Percentiles rank a stretch among this genome's conserved stretches.
phyloP scores from a whole-genome alignment of 164 flowering plant species.

The Echeveria elegans region DNA sequence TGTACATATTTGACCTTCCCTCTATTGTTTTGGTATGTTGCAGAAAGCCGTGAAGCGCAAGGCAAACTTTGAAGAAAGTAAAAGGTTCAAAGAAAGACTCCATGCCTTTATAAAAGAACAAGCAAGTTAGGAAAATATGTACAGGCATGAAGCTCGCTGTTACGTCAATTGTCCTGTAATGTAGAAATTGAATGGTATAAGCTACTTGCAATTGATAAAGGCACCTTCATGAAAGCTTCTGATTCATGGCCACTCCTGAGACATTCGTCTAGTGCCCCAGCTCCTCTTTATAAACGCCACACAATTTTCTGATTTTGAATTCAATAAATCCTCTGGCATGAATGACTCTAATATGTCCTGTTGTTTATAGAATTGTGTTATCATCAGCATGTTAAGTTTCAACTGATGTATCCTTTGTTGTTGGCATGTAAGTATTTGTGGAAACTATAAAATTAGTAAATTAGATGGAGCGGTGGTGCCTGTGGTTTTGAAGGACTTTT shows the following conservation, averaged over 20 bases:
- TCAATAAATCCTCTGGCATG: too few species aligned
- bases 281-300: too few species aligned
- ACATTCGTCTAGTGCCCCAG: background rate
- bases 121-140: background rate
- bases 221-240: background rate
- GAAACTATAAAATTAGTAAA: too few species aligned
- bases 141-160: background rate
- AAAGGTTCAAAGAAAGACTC: slow-evolving; percentile 70
- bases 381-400: too few species aligned
- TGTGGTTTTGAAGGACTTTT: too few species aligned
- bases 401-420: too few species aligned
- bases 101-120: slow-evolving; percentile 54
- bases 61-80: slow-evolving; percentile 88
- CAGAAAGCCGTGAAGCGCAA: slow-evolving; percentile 91
- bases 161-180: background rate
- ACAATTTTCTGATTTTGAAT: too few species aligned
- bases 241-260: background rate
- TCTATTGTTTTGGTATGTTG: background rate
- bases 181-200: background rate
- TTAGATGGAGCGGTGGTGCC: too few species aligned
- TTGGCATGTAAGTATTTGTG: too few species aligned
- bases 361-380: too few species aligned
- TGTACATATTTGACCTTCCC: background rate
- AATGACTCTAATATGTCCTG: too few species aligned
- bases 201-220: background rate